Evolutionary conservation across 331 rosid species (phyloP), one percentile per base, ranked within the genome.

Genomic region (Stylosanthes scabra): DNA sequence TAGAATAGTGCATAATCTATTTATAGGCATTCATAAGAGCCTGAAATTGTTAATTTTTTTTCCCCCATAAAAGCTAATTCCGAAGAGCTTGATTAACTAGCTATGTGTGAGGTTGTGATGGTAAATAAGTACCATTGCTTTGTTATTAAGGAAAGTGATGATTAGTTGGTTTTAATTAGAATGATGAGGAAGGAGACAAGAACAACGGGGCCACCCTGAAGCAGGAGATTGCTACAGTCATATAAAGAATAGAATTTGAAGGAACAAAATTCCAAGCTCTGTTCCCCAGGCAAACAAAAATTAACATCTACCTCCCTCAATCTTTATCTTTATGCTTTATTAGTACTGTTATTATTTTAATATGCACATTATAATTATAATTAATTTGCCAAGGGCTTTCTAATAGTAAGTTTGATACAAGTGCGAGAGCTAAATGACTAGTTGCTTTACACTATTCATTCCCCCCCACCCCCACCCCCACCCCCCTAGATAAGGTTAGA

Each of bases 261-360:
- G 74, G 81, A 83, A 85, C 82, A 78, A 87, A 89, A 90, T 91
- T 93, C 97, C 94, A 91, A 89, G 91, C 96, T 86, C 93, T 69
- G 80, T 86, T 89, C 88, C 93, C 98, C 71, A 91, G 74, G 89
- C 80, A 86, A 86, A 65, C 87, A 70, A 85, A 85, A 77, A 83
- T 74, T 47, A 72, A 79, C 86, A 78, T 3, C 41, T 71, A 49
- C 88, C 82, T 68, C 82, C 85, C 86, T 74, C 16, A 78, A 71
- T 84, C 68, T 71, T 50, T 76, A 39, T 76, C 91, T 87, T 84
- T 87, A 76, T 83, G 90, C 90, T 84, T 88, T 87, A 77, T 80
- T 31, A 31, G 37, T 31, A 31, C 37, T 89, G 74, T 75, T 63
- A 7, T 51, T 51, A 6, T n/a, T n/a, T 51, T 15, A 14, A 10